Evolutionary conservation across 2,329 filamentous ascomycete species (phyloP), one percentile per base, ranked within the genome.

Genomic region (Ophiostoma novo-ulmi): DNA sequence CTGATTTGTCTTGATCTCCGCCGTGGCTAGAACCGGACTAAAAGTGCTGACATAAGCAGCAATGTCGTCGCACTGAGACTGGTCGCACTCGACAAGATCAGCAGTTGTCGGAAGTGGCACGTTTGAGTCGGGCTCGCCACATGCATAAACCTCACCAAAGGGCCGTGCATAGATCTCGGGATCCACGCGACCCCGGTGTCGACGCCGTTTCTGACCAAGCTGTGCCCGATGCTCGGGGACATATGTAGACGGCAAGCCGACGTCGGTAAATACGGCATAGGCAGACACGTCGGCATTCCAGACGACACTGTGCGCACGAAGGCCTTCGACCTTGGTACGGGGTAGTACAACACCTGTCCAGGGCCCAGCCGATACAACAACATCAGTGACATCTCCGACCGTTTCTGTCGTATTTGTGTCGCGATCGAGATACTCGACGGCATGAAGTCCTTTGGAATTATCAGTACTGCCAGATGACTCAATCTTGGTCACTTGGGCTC

Each of bases 91-190:
- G 1, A 98, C 94, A 7, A 89, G 84, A 74, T 92, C 91, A 3
- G 91, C 89, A 0, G 89, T 89, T 2, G 88, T 82, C 0, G 95
- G 95, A 0, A 99, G 84, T 0, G 92, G 90, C 0, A 92, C 85
- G 3, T 84, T 79, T 1, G 85, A 85, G 77, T 99, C 95, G 31
- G 93, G 92, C 76, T 97, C 94, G 64, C 87, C 95, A 77, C 95
- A 99, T 0, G 93, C 94, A 79, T 99, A 99, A 13, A 97, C 90
- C 78, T 97, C 94, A 70, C 91, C 87, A 78, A 93, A 91, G 0
- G 94, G 94, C 4, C 95, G 86, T 0, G 95, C 91, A 78, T 99
- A 99, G 73, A 98, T 95, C 79, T 99, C 95, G 0, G 95, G 95
- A 36, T 92, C 89, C 14, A 93, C 92, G 22, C 85, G 85, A 38